Base-by-base conservation (phyloP, 768 basidiomycete species). In the Amanita subjunquillea region DNA sequence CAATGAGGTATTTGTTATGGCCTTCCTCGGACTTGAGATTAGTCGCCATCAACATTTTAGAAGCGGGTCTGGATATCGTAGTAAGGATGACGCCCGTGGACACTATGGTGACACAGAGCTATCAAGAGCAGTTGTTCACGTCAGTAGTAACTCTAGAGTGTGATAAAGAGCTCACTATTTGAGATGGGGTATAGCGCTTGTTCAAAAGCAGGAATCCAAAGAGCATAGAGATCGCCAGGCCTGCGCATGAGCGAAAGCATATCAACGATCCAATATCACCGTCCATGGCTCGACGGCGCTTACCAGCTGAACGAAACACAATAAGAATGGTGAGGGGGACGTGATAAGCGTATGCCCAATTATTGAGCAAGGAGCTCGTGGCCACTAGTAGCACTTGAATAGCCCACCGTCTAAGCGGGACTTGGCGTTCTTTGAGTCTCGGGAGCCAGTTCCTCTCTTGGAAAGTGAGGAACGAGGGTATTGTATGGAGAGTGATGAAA, bases 261-360 rank as follows among this genome's bases (percentile, higher is more conserved):
- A 17, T 43, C 49, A 39, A n/a, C 54, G 39, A 38, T 42, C 49
- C 17, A 45, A 34, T 34, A 25, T 25, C 15, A n/a, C 6, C 25
- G 4, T 30, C 30, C 3, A 3, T 7, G 6, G n/a, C n/a, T 23
- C 15, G 50, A 45, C 54, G 15, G 27, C 37, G 55, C 64, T 61
- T 39, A 83, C 89, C 88, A 38, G 86, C 88, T 48, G 87, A 90
- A 36, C 91, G 80, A 64, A 91, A 89, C 25, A 93, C 82, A 57
- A 93, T 91, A 57, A 89, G 79, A 3, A 93, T 68, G 1, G 87
- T 80, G 43, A 91, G 69, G 3, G 88, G 89, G 0, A 91, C 83
- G 45, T 82, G 70, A 63, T 79, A 87, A 0, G 82, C 82, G 61
- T 83, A 90, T 1, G 83, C 87, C 79, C 81, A 84, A 63, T 90